Evolutionary conservation across 2,329 filamentous ascomycete genomes (phyloP).

Genomic region (Alternaria triticimaculans): DNA sequence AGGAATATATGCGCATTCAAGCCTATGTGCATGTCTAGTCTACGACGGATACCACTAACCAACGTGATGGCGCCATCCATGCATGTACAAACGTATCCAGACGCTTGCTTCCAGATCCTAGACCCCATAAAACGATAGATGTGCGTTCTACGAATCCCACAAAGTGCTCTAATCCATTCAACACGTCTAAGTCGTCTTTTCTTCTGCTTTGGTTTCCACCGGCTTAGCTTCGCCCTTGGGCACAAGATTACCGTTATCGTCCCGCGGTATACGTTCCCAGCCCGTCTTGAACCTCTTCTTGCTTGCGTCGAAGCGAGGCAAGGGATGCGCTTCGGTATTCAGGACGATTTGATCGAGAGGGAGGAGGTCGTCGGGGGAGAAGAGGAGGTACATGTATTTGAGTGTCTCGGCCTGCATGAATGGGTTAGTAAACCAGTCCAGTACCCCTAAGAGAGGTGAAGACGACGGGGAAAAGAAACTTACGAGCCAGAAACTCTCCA

Average conservation of each 20-base stretch:
- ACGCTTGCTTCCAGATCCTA: neutral
- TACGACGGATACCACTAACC: neutral
- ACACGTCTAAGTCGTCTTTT: neutral
- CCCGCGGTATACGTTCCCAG: constrained; percentile 74
- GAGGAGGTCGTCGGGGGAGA: constrained; percentile 81
- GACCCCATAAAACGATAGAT: neutral
- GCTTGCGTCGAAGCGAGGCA: constrained; percentile 85
- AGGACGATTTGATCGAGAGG: constrained; percentile 88
- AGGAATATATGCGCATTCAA: neutral
- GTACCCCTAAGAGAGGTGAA: too few relatives aligned
- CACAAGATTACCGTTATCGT: constrained; percentile 40
- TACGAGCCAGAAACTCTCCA: constrained; percentile 99
- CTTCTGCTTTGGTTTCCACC: neutral
- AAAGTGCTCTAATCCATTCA: neutral
- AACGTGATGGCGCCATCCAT: neutral
- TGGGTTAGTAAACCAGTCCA: neutral
- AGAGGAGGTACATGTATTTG: constrained; percentile 96
- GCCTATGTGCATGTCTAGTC: neutral
- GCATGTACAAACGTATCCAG: neutral
- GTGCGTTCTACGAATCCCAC: neutral
- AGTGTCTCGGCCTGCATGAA: constrained; percentile 80
- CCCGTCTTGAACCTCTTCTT: constrained; percentile 76
- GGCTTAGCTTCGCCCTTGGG: constrained; percentile 17
- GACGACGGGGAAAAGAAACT: constrained; percentile 42
- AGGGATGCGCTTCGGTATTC: constrained; percentile 93